Base-by-base conservation (phyloP, 257 asterid species). In the Petunia secreta region DNA sequence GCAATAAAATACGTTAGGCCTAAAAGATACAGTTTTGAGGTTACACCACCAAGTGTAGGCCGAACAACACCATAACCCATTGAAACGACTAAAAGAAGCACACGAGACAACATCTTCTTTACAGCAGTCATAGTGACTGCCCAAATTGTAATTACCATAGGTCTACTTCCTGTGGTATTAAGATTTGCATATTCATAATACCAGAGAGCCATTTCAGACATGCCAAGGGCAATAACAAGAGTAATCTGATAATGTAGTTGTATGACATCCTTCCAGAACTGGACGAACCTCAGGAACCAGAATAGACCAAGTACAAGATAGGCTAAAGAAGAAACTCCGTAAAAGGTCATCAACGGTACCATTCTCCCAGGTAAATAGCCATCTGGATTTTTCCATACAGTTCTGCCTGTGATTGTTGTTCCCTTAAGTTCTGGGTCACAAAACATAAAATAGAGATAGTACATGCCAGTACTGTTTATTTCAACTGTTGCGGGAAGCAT, bases 151-250 rank as follows among this genome's bases (percentile, higher is more conserved):
- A 84, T 86, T 62, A 5, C 85, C 85, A 58, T 79, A 16, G 89
- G 89, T 67, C 89, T 83, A 14, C 58, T 67, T 44, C 89, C 89
- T 6, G 84, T 84, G 41, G 84, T 80, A 84, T 84, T 86, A 1
- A 86, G 85, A 84, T 86, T 86, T 67, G 86, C 78, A 77, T 86
- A 86, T 77, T 86, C 89, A 68, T 54, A 86, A 67, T 86, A 86
- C 89, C 89, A 84, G 74, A 86, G 84, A 13, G 89, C 84, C 89
- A 84, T 86, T 63, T 86, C 89, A 68, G 79, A 84, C 89, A 86
- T 86, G 80, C 89, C 89, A 63, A 86, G 87, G 79, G 81, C 87
- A 67, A 86, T 81, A 48, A 86, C 87, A 62, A 82, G 87, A 3
- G 89, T 79, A 37, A 86, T 86, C 64, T 86, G 89, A 14, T 82